Percentiles rank a stretch among this genome's conserved stretches.
Evolutionary conservation across 2,329 filamentous ascomycete species (phyloP).

Genomic region (Aspergillus eucalypticola): DNA sequence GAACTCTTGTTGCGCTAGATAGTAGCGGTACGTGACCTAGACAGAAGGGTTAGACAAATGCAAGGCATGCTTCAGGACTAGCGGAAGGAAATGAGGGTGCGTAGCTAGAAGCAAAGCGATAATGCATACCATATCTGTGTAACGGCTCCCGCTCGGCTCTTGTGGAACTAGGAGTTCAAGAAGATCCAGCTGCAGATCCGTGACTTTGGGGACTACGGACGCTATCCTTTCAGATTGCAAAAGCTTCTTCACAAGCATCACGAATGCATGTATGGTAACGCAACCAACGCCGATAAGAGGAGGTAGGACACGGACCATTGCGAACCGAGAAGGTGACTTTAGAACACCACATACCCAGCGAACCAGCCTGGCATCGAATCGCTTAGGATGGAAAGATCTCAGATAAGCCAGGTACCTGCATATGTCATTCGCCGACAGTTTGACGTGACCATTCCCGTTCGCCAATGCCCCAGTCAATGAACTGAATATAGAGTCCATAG

Average conservation of each 20-base stretch:
- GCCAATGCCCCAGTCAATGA: slow-evolving; percentile 43
- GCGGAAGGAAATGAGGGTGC: not conserved
- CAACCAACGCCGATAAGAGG: slow-evolving; percentile 49
- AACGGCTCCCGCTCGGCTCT: slow-evolving; percentile 15
- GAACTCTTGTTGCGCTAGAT: slow-evolving; percentile 42
- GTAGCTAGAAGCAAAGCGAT: not conserved
- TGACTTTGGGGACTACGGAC: slow-evolving; percentile 28
- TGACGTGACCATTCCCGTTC: slow-evolving; percentile 28
- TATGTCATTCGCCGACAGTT: slow-evolving; percentile 36
- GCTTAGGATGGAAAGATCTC: slow-evolving; percentile 45
- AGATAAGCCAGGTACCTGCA: slow-evolving; percentile 47
- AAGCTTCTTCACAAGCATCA: slow-evolving; percentile 38
- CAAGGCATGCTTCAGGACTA: not conserved
- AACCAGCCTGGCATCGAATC: slow-evolving; percentile 46
- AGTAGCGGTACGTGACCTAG: slow-evolving; percentile 43
- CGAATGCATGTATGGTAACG: slow-evolving; percentile 44
- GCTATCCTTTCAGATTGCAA: slow-evolving; percentile 25
- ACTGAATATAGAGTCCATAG: slow-evolving; percentile 45
- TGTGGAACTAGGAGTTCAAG: slow-evolving; percentile 34
- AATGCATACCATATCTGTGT: slow-evolving; percentile 33
- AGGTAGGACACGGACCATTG: slow-evolving; percentile 37
- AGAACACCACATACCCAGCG: slow-evolving; percentile 45
- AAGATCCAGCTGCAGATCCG: slow-evolving; percentile 32
- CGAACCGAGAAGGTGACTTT: slow-evolving; percentile 35
- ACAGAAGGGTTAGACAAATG: not conserved